phyloP scores from a whole-genome alignment of 371 early-diverging fungal genomes.

The Apophysomyces variabilis region DNA sequence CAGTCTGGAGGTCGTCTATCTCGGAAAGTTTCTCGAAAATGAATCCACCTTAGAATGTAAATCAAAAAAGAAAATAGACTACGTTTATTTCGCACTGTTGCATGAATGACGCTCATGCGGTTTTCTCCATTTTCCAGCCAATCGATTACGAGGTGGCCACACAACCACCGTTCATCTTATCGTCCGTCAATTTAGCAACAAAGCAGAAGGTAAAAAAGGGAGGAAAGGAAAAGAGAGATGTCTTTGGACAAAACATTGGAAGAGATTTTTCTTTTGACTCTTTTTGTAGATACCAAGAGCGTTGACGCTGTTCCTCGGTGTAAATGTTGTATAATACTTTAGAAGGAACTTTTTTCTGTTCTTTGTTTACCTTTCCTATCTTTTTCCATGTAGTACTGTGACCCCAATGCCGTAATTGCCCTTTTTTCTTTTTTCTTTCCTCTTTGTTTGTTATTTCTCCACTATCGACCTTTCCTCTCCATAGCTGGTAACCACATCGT shows the following conservation, averaged over 20 bases:
- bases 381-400: background rate
- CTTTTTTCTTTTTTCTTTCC: background rate
- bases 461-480: background rate
- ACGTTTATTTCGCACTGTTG: too few relatives aligned
- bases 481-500: background rate
- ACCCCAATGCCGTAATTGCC: background rate
- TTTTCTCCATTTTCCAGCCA: slow-evolving; percentile 10
- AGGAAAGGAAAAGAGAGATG: background rate
- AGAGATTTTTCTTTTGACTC: too few relatives aligned
- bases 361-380: background rate
- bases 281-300: slow-evolving; percentile 17
- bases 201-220: slow-evolving; percentile 16
- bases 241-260: background rate
- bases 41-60: slow-evolving; percentile 32
- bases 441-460: background rate
- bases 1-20: slow-evolving; percentile 32
- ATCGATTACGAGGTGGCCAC: slow-evolving; percentile 21
- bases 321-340: slow-evolving; percentile 31
- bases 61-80: background rate
- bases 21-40: slow-evolving; percentile 36
- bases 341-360: background rate
- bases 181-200: slow-evolving; percentile 18
- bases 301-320: slow-evolving; percentile 23
- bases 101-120: background rate
- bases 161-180: slow-evolving; percentile 24